Conservation (phyloP, 371 early-diverging fungal genomes). For the Mucor piriformis region DNA sequence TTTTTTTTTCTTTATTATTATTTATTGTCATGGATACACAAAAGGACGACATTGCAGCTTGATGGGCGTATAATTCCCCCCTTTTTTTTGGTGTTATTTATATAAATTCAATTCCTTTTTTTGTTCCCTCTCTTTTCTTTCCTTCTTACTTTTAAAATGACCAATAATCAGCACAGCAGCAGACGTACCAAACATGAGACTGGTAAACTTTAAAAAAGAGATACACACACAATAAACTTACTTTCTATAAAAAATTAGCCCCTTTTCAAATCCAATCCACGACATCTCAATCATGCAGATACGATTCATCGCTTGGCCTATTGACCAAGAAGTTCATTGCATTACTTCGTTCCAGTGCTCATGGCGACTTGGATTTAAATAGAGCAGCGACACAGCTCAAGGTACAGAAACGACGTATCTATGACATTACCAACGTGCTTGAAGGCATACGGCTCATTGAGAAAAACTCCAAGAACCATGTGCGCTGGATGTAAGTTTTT, state of each 20-base stretch:
- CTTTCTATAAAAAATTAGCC: not conserved
- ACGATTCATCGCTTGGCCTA: conserved; percentile 68
- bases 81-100: not conserved
- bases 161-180: conserved; percentile 5
- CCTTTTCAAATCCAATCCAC: conserved; percentile 3
- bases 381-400: conserved; percentile 69
- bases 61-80: conserved; percentile 1
- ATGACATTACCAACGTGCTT: conserved; percentile 87
- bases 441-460: conserved; percentile 81
- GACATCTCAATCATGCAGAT: conserved; percentile 21
- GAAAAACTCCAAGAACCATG: conserved; percentile 81
- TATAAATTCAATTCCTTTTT: conserved; percentile 3
- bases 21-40: conserved; percentile 1
- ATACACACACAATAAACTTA: not conserved
- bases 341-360: conserved; percentile 63
- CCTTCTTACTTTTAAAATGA: not conserved
- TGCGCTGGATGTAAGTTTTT: conserved; percentile 75
- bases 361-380: conserved; percentile 74
- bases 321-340: conserved; percentile 79
- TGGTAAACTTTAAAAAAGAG: not conserved
- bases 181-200: not conserved
- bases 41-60: conserved; percentile 4
- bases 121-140: conserved; percentile 1
- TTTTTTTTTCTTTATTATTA: not conserved
- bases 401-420: conserved; percentile 84